Evolutionary conservation across 2,329 filamentous ascomycete species (phyloP), one percentile per base, ranked within the genome.

Genomic region (Claviceps purpurea): DNA sequence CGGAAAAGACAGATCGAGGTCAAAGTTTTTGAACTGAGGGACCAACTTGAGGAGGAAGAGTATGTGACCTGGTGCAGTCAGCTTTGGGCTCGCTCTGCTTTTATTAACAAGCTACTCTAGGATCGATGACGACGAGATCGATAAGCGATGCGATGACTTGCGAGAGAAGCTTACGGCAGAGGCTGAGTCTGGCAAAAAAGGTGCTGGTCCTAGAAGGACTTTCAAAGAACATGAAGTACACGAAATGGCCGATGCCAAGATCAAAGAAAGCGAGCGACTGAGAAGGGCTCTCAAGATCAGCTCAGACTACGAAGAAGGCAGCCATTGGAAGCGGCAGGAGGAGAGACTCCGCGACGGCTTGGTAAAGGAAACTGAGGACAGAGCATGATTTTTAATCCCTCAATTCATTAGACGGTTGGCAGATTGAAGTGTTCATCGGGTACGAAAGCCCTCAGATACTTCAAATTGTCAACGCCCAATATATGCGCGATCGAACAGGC

Each of bases 161-260:
- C 66, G 70, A 38, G 58, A 70, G 56, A 71, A 71, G 54, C 62
- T 73, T 0, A 60, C 67, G 1, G 64, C 64, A 11, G 68, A 72
- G 53, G 65, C 69, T 55, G 65, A 69, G 46, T 61, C 62, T 0
- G 62, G 60, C 1, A 64, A 61, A 38, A 65, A 56, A 22, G 59
- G 56, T 24, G 65, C 61, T 52, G 69, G 65, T 24, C 68, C 63
- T n/a, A 65, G 69, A 52, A 70, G 65, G 51, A 77, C 79, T 10
- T 76, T 97, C 57, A 98, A 97, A 71, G 77, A 83, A 58, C 89
- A 97, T 69, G 89, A 97, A 70, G 89, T 97, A 20, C 93, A 98
- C 72, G 93, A 97, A 70, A 77, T 95, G 66, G 93, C 93, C 18
- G 87, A 93, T 62, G 93, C 91, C 55, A 98, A 98, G 77, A 91